Evolutionary conservation across 306 rosid species (phyloP), one percentile per base, ranked within the genome.

Genomic region (Quercus rubra): DNA sequence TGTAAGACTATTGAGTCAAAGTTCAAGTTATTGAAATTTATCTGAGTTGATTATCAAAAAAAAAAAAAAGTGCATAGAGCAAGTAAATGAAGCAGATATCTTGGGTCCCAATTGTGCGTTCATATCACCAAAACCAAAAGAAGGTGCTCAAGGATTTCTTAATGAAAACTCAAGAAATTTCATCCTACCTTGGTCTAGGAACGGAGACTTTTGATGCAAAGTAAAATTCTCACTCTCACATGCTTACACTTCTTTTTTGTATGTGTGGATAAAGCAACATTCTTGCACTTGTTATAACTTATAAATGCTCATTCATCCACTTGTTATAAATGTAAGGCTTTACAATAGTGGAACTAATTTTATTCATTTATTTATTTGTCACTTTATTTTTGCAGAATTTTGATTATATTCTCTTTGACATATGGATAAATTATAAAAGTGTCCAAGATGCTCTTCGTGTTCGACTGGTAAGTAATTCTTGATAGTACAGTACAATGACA

Each of bases 401-500:
- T 66, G 61, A 73, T 19, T 78, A 78, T 57, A 23, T 70, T 59
- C 71, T 78, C 2, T 17, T 38, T 13, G 76, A 43, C 51, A 15
- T 19, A 25, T 78, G 82, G 82, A 38, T 35, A 57, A 78, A 71
- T 43, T 58, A 70, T 46, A 19, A 28, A 58, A 49, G 62, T 21
- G 82, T 78, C 82, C 70, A 43, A 46, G 82, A 56, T 25, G 82
- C 82, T 46, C 77, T 78, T 13, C 61, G 43, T 57, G 82, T 78
- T 71, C 71, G 82, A 28, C 62, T 52, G 71, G 82, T 78, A 78
- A 14, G 62, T 68, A 14, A 4, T 14, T 55, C 28, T 10, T 1
- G 23, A 28, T 17, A 19, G 9, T 12, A 49, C 4, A 12, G 54
- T 49, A 49, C 17, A 49, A 49, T 49, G 54, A 49, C 54, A 49